Base-by-base conservation (phyloP, 768 basidiomycete genomes). In the Leucosporidium creatinivorum region DNA sequence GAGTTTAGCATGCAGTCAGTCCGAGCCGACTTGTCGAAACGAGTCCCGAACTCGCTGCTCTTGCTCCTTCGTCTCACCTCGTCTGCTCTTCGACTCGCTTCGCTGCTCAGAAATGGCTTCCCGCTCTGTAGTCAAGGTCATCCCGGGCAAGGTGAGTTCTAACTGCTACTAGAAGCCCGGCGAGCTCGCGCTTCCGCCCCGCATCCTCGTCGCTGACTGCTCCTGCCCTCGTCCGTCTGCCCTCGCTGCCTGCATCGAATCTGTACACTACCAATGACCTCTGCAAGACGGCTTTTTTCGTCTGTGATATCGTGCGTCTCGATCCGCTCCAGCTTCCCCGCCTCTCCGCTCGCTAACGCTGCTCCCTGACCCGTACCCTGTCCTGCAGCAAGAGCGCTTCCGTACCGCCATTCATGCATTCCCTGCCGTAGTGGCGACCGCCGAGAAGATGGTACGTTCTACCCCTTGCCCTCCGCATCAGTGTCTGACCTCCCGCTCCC, bases 301-400 rank as follows among this genome's bases (percentile, higher is more conserved):
- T 91, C 31, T 96, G 92, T 77, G 93, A 94, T 77, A 78, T 93
- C 3, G 92, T 93, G 79, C 81, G 83, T 12, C 83, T 84, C 69
- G 10, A 33, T 88, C 91, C 79, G 85, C 66, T 33, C 33, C 19
- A 8, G 19, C 28, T 63, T 25, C 10, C 25, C 28, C 31, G 3
- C 23, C 44, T 1, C 33, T n/a, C 1, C 21, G 25, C 13, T 54
- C 17, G 51, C 31, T 28, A 25, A 65, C 80, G 77, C 72, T 15
- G 7, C 8, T 52, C 74, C 18, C 33, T 33, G 33, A n/a, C 10
- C 33, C 33, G 33, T 66, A 81, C 25, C 82, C 10, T 19, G 12
- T 10, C 25, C 19, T 15, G 15, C 61, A 68, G 64, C 66, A 67
- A 69, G 70, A 68, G 60, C 56, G 62, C 13, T 63, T 74, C 77